Base-by-base conservation (phyloP, 1,139 yeast genomes). In the Saccharomyces hybrid region DNA sequence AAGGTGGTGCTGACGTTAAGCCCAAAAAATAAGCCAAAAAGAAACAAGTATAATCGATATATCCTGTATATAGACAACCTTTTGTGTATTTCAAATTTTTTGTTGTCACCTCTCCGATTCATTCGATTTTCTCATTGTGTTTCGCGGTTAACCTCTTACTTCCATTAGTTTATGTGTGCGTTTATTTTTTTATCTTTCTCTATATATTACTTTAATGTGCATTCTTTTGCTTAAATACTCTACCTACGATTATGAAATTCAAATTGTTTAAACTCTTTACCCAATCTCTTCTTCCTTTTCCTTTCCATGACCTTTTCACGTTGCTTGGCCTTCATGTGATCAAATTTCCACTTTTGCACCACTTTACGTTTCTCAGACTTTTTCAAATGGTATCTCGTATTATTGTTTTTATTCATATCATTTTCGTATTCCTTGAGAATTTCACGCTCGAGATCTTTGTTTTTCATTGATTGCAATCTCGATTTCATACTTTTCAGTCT, bases 271-370 rank as follows among this genome's bases (percentile, higher is more conserved):
- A 93, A 86, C 71, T 93, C 98, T 73, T 87, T 88, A 64, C 97
- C 96, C 68, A 91, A 78, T 70, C 88, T 82, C 80, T 86, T 88
- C 86, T 91, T 91, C 68, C 98, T 82, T 79, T 91, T 88, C 69
- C 97, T 81, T 73, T 90, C 97, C 80, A 93, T 81, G 44, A 86
- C 90, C 78, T 86, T 86, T 63, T 87, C 91, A 65, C 96, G 80
- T 69, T 93, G 97, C 57, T 79, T 78, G 49, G 85, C 75, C 75
- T 83, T 88, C 97, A 93, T 87, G 56, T 76, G 73, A 60, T 88
- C 95, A 74, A 86, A 93, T 71, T 88, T 88, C 70, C 93, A 96
- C 73, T 86, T 86, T 67, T 90, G 91, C 52, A 93, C 77, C 68
- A 93, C 78, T 73, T 88, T 89, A 59, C 95, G 77, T 75, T 88